Evolutionary conservation across 108 stramenopile species (phyloP).

Genomic region (Nitzschia palea): DNA sequence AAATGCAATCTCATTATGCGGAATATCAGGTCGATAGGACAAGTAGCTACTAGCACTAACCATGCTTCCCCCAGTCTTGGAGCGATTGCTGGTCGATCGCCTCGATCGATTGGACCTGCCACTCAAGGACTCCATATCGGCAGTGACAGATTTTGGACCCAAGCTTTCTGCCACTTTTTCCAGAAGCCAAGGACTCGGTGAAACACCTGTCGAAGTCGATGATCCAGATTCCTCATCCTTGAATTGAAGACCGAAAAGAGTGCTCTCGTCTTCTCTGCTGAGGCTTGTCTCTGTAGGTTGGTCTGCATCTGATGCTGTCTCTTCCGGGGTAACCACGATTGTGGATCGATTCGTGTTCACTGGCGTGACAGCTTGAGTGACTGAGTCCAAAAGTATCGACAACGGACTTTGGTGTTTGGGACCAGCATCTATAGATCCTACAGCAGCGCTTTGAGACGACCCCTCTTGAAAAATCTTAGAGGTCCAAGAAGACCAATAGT

Average conservation of each 20-base stretch:
- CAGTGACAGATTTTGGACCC: slow-evolving; percentile 68
- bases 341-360: not conserved
- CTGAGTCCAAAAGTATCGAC: slow-evolving; percentile 23
- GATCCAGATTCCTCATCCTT: slow-evolving; percentile 25
- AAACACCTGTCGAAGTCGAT: slow-evolving; percentile 32
- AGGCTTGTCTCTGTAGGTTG: not conserved
- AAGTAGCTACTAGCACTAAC: slow-evolving; percentile 1
- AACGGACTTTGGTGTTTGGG: slow-evolving; percentile 6
- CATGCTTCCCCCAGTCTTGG: not conserved
- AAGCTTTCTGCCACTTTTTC: slow-evolving; percentile 78
- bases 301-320: slow-evolving; percentile 2
- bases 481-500: not conserved
- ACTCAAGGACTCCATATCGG: slow-evolving; percentile 79
- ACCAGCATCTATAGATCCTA: not conserved
- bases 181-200: slow-evolving; percentile 66
- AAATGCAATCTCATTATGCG: slow-evolving; percentile 6
- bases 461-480: not conserved
- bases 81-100: slow-evolving; percentile 4
- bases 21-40: not conserved
- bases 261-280: slow-evolving; percentile 14
- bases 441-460: not conserved
- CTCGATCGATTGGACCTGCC: slow-evolving; percentile 50
- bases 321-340: slow-evolving; percentile 15
- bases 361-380: not conserved
- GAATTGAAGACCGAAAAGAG: slow-evolving; percentile 14